phyloP scores from a whole-genome alignment of 257 asterid species.

The Fraxinus quadrangulata region DNA sequence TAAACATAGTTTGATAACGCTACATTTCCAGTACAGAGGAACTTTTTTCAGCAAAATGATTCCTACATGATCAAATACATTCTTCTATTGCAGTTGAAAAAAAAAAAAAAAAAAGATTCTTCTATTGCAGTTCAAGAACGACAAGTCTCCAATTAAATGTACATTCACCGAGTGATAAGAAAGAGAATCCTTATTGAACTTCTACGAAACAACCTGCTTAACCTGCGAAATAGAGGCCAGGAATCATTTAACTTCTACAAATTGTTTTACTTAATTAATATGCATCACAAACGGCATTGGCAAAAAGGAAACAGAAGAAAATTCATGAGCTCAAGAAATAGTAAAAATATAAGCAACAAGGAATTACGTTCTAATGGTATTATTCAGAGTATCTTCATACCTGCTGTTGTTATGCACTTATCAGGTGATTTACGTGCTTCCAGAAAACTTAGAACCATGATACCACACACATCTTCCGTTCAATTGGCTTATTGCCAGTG shows the following conservation, averaged over 20 bases:
- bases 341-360: not conserved
- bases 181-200: conserved; percentile 3
- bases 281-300: not conserved
- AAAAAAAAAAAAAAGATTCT: too few species aligned
- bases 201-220: not conserved
- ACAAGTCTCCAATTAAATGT: not conserved
- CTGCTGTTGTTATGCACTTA: not conserved
- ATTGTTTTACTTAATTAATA: not conserved
- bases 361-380: not conserved
- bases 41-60: not conserved
- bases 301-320: not conserved
- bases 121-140: not conserved
- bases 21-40: not conserved
- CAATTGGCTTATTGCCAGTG: not conserved
- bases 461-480: not conserved
- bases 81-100: not conserved
- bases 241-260: not conserved
- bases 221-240: not conserved
- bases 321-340: not conserved
- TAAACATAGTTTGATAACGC: not conserved
- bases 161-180: not conserved
- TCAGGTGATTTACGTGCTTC: not conserved
- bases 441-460: not conserved
- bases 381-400: not conserved
- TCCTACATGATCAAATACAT: not conserved